phyloP scores from a whole-genome alignment of 352 stramenopile genomes.

The Phytophthora sp. region DNA sequence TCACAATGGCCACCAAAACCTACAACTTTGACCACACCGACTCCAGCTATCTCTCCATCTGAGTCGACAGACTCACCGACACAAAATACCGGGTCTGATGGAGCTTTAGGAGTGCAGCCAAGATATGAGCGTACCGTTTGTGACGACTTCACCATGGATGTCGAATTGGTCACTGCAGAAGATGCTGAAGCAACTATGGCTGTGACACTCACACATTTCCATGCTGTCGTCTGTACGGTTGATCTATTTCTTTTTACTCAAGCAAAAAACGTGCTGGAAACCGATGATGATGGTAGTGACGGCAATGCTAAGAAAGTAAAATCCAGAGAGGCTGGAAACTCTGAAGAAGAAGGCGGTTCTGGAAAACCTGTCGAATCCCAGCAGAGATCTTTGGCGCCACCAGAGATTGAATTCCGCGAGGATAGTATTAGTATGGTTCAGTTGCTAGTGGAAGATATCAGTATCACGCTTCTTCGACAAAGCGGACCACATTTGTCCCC shows the following conservation, averaged over 20 bases:
- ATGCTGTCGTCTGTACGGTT: constrained; percentile 67
- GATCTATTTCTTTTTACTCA: constrained; percentile 49
- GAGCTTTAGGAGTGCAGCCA: neutral
- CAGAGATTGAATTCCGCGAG: constrained; percentile 24
- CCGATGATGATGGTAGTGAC: constrained; percentile 23
- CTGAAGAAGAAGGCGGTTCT: constrained; percentile 9
- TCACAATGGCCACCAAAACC: constrained; percentile 61
- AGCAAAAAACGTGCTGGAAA: constrained; percentile 31
- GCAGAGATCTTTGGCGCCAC: constrained; percentile 1
- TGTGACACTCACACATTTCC: constrained; percentile 69
- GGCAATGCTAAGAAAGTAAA: constrained; percentile 6
- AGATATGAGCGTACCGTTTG: constrained; percentile 68
- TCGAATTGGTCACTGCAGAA: constrained; percentile 65
- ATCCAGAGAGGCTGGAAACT: neutral
- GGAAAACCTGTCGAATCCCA: constrained; percentile 9
- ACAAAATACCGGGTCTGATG: constrained; percentile 2
- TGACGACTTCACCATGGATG: constrained; percentile 75
- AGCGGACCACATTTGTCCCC: constrained; percentile 79
- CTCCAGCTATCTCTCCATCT: neutral
- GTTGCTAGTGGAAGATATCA: constrained; percentile 69
- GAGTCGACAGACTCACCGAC: constrained; percentile 5
- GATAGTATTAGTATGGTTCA: constrained; percentile 47
- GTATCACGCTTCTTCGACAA: constrained; percentile 74
- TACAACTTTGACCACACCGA: constrained; percentile 2
- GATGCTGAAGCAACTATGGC: constrained; percentile 59